Percentiles rank a stretch among this genome's conserved stretches.
Conservation (phyloP, 805 yeast species). For the Wickerhamomyces bovis region DNA sequence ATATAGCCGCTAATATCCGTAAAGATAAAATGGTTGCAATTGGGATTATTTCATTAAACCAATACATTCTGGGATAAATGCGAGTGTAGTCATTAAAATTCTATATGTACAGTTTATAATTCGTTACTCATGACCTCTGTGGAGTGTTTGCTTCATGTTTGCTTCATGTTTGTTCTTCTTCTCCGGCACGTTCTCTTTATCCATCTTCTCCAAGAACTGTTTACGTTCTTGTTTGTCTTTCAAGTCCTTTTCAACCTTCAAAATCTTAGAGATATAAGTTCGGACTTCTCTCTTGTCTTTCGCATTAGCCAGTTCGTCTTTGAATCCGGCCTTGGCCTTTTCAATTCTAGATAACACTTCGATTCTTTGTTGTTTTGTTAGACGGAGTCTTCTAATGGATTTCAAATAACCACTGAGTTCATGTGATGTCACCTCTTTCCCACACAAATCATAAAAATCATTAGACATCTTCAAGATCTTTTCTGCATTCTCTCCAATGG, state of each 20-base stretch:
- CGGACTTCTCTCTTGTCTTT: slow-evolving; percentile 2
- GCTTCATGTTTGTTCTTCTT: not conserved
- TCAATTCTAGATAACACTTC: slow-evolving; percentile 9
- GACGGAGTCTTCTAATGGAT: slow-evolving; percentile 19
- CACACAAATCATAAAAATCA: slow-evolving; percentile 6
- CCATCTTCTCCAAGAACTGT: slow-evolving; percentile 6
- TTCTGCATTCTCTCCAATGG: slow-evolving; percentile 15
- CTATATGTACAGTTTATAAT: not conserved
- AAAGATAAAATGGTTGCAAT: no score
- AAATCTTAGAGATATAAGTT: slow-evolving; percentile 7
- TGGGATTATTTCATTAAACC: no score
- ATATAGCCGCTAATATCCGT: no score
- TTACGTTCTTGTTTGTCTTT: slow-evolving; percentile 15
- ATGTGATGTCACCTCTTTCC: slow-evolving; percentile 8
- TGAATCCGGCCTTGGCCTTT: slow-evolving; percentile 7
- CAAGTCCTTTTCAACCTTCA: slow-evolving; percentile 9
- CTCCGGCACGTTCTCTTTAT: slow-evolving; percentile 2
- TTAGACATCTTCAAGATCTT: slow-evolving; percentile 15
- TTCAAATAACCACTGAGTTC: slow-evolving; percentile 20
- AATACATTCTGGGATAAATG: no score
- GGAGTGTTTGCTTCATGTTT: slow-evolving; percentile 1
- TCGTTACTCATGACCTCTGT: not conserved
- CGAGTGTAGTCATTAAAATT: not conserved
- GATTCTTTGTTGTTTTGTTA: slow-evolving; percentile 13
- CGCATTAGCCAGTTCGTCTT: slow-evolving; percentile 8